Percentiles rank a stretch among this genome's conserved stretches.
Conservation (phyloP, 495 filamentous ascomycete genomes). For the Mytilinidion resinicola region DNA sequence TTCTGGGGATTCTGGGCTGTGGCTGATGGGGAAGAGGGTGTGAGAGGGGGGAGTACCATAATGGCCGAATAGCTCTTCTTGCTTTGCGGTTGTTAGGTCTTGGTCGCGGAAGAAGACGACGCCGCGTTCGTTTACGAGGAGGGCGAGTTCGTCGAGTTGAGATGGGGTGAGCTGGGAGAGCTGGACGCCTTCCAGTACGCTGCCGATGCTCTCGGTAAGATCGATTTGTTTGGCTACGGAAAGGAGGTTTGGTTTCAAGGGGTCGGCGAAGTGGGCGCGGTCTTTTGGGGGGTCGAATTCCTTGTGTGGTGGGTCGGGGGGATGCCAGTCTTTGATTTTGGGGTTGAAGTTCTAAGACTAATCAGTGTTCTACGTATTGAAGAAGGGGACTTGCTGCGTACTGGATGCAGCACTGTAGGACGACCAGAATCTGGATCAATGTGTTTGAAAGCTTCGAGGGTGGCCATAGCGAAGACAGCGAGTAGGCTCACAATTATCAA, state of each 20-base stretch:
- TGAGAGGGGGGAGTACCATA: neutral
- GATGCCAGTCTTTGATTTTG: constrained; percentile 43
- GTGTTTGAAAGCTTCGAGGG: constrained; percentile 17
- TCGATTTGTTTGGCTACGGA: constrained; percentile 41
- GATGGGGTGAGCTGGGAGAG: constrained; percentile 37
- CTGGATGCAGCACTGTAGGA: constrained; percentile 12
- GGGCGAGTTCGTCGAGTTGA: constrained; percentile 40
- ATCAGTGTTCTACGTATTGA: neutral
- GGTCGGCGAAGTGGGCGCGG: constrained; percentile 47
- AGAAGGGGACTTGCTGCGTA: neutral
- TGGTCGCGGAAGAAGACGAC: constrained; percentile 43
- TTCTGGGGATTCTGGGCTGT: neutral
- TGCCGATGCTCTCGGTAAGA: constrained; percentile 47
- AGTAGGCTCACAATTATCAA: too few relatives aligned
- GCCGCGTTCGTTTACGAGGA: constrained; percentile 39
- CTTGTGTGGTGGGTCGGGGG: constrained; percentile 42
- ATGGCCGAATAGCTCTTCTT: neutral
- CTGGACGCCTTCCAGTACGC: constrained; percentile 42
- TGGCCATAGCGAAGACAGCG: neutral
- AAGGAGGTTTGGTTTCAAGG: constrained; percentile 45
- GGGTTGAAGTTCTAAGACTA: constrained; percentile 30
- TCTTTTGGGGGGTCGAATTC: constrained; percentile 42
- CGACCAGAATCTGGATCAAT: constrained; percentile 17
- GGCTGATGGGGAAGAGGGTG: constrained; percentile 18
- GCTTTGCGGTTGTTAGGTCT: constrained; percentile 42